A percentile compares a stretch with the other conserved stretches of the same genome.
Evolutionary conservation across 345 rosid species (phyloP).

Genomic region (Euphorbia tirucalli): DNA sequence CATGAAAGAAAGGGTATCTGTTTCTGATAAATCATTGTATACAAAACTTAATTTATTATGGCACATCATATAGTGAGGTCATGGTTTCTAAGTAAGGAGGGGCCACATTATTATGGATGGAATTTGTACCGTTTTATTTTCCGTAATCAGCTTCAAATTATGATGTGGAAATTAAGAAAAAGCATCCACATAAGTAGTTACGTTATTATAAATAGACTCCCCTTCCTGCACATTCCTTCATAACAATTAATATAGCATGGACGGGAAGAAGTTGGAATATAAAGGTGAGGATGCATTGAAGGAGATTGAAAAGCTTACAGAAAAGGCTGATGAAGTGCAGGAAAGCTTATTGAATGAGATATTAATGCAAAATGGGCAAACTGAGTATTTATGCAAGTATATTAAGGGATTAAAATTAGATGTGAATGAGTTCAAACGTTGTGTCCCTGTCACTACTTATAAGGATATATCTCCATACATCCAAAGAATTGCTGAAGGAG

Average conservation of each 20-base stretch:
- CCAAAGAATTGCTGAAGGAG: constrained; percentile 61
- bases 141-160: constrained; percentile 17
- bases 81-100: constrained; percentile 22
- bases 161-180: constrained; percentile 13
- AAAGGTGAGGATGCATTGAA: constrained; percentile 53
- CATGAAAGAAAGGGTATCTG: not conserved
- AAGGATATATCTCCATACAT: constrained; percentile 53
- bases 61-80: constrained; percentile 9
- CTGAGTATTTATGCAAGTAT: constrained; percentile 53
- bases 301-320: constrained; percentile 55
- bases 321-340: constrained; percentile 47
- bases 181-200: not conserved
- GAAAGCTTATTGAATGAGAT: constrained; percentile 45
- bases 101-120: constrained; percentile 27
- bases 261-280: constrained; percentile 52
- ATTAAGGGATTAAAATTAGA: constrained; percentile 38
- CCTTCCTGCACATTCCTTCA: constrained; percentile 5
- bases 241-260: constrained; percentile 31
- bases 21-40: not conserved
- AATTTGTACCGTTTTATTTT: constrained; percentile 25
- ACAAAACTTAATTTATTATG: not conserved
- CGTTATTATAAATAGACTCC: constrained; percentile 25
- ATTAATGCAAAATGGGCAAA: constrained; percentile 38
- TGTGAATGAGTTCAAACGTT: constrained; percentile 37
- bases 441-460: constrained; percentile 53